Conservation (phyloP, 495 filamentous ascomycete species). For the Annulohypoxylon bovei region DNA sequence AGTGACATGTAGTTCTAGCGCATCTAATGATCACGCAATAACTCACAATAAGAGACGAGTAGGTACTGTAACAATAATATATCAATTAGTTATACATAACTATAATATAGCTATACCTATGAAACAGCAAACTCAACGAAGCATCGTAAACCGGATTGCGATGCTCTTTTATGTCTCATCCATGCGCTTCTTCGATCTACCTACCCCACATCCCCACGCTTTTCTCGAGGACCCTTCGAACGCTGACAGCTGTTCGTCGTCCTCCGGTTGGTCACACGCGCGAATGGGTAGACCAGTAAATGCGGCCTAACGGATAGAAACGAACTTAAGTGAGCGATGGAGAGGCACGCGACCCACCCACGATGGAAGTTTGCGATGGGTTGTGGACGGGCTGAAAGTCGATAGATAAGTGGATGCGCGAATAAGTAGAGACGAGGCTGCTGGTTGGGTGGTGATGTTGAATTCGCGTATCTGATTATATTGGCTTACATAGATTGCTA, state of each 20-base stretch:
- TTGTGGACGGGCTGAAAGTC: not conserved
- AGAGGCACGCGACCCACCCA: conserved; percentile 7
- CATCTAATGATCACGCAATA: not conserved
- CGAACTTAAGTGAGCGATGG: not conserved
- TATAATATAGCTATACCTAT: not conserved
- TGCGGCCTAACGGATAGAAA: conserved; percentile 36
- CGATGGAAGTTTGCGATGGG: not conserved
- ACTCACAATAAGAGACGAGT: not conserved
- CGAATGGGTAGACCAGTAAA: conserved; percentile 26
- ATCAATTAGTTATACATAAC: not conserved
- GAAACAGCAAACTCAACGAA: not conserved
- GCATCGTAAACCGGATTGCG: conserved; percentile 10
- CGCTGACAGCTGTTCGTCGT: conserved; percentile 42
- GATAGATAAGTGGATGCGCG: not conserved
- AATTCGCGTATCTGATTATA: not conserved
- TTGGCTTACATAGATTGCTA: not conserved
- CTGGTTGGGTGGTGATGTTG: not conserved
- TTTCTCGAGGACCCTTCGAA: conserved; percentile 1
- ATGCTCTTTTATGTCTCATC: conserved; percentile 17
- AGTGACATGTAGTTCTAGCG: not conserved
- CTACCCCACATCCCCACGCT: conserved; percentile 47
- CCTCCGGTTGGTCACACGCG: conserved; percentile 41
- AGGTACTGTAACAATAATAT: not conserved
- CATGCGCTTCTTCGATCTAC: conserved; percentile 7
- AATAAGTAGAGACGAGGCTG: not conserved